Base-by-base conservation (phyloP, 768 basidiomycete genomes). In the Dacryopinax primogenitus region DNA sequence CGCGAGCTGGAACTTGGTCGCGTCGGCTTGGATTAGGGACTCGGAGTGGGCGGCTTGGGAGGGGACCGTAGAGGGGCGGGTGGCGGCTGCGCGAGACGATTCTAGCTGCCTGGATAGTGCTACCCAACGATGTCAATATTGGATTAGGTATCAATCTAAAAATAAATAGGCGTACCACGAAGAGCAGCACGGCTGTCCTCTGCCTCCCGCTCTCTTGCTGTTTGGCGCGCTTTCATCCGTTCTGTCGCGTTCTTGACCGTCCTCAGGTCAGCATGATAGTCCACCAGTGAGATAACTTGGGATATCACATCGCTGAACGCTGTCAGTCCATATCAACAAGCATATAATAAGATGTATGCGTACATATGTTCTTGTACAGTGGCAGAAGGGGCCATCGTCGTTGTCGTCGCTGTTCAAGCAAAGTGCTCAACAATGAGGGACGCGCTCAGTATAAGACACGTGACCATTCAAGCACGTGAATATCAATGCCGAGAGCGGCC, bases 231-330 rank as follows among this genome's bases (percentile, higher is more conserved):
- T 15, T 80, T 80, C 71, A 88, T 84, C 68, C 81, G 84, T 66
- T 89, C 84, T 69, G 90, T 87, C 7, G 87, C 84, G 6, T 81
- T 83, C 16, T 84, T 83, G 62, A 91, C 87, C 13, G 86, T 85
- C 65, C 86, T 75, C 71, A 84, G 89, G 73, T 91, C 89, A 63
- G 89, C 87, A 44, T 86, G 85, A 12, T 87, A 86, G 70, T 88
- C 84, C 64, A 91, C 87, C 65, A 89, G 84, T 2, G 82, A 80
- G 33, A 82, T 76, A 82, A 90, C 87, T 32, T 65, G 63, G n/a
- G 67, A 41, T n/a, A 68, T 68, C 37, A 68, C 65, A 30, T 58
- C 51, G 32, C 67, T 68, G 26, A 26, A 30, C 51, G 9, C 30
- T 11, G 30, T 58, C 51, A 30, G 51, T 18, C 26, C 21, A 2